Evolutionary conservation across 768 basidiomycete species (phyloP), one percentile per base, ranked within the genome.

Genomic region (Boletales sp.): DNA sequence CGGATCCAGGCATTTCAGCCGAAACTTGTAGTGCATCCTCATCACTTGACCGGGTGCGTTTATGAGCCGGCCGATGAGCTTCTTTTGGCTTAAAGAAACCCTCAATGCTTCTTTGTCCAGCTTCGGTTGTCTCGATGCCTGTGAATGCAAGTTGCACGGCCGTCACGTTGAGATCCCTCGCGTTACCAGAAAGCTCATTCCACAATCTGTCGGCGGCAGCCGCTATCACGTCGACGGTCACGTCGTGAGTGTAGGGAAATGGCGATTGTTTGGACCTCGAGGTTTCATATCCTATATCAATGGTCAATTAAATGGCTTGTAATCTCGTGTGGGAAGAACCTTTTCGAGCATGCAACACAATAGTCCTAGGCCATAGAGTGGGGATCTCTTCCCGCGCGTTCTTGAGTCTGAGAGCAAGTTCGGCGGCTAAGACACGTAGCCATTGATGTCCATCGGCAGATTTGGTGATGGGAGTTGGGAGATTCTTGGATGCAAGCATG

Each of bases 401-500:
- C 32, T 81, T 83, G 32, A 99, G 74, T 42, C 96, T 77, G 9
- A 94, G 74, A 7, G 89, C 83, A 17, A 99, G 76, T 60, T 99
- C 96, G 13, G 93, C 90, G 32, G 93, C 86, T 25, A 98, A 79
- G 10, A 98, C 86, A 10, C 87, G 78, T 41, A 99, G 81, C 96
- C 96, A 98, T 48, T 92, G 90, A 40, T 81, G 76, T 1, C 92
- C 94, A 51, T 94, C 86, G 3, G 81, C 74, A 13, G 79, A 70
- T 37, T 82, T 85, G 7, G 77, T 87, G 19, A 97, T 82, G 0
- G 88, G 80, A 32, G 83, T 81, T 0, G 86, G 83, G 19, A 97
- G 78, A 61, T 97, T 98, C 67, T 99, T 99, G n/a, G 92, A 87
- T 0, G 93, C 91, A 46, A 93, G 72, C 95, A 98, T 98, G 59